Percentiles rank a stretch among this genome's conserved stretches.
These are phyloP conservation scores for Cystobasidium pallidum DNA, from an alignment of 1,284 basidiomycete genomes.

Conservation along the genomic window DNA sequence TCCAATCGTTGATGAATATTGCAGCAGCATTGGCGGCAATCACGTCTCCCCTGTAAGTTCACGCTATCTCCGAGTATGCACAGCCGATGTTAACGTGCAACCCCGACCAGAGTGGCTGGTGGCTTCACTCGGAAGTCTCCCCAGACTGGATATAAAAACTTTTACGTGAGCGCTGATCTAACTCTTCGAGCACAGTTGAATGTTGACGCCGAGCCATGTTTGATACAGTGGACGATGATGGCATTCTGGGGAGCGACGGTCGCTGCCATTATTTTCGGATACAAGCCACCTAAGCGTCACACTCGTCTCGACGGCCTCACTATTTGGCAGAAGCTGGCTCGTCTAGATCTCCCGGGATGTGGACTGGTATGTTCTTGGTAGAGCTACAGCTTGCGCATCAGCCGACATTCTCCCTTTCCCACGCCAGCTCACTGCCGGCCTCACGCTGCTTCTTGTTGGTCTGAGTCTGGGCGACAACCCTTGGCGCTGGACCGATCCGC, in stretches of 20 bases:
- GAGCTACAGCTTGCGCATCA: no score
- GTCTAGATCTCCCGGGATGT: conserved; percentile 26
- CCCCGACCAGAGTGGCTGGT: background rate
- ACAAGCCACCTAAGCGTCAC: conserved; percentile 31
- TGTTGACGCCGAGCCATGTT: background rate
- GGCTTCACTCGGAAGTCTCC: conserved; percentile 11
- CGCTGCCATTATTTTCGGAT: conserved; percentile 25
- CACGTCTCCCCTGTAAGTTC: conserved; percentile 20
- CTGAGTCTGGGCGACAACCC: conserved; percentile 28
- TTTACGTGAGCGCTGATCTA: conserved; percentile 9
- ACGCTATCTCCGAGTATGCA: background rate
- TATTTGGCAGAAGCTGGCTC: conserved; percentile 26
- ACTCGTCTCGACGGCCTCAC: conserved; percentile 29
- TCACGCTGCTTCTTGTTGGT: conserved; percentile 25
- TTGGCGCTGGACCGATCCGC: conserved; percentile 25
- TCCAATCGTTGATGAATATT: conserved; percentile 31
- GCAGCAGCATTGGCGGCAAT: conserved; percentile 19
- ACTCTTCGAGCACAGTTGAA: background rate
- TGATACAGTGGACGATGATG: conserved; percentile 22
- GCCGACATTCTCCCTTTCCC: no score
- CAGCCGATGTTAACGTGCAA: background rate
- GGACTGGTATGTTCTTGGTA: conserved; percentile 4
- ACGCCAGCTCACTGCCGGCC: conserved; percentile 26
- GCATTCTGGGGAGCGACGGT: conserved; percentile 24
- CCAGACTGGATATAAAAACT: conserved; percentile 21